Evolutionary conservation across 352 stramenopile genomes (phyloP).

Genomic region (Phytophthora lateralis): DNA sequence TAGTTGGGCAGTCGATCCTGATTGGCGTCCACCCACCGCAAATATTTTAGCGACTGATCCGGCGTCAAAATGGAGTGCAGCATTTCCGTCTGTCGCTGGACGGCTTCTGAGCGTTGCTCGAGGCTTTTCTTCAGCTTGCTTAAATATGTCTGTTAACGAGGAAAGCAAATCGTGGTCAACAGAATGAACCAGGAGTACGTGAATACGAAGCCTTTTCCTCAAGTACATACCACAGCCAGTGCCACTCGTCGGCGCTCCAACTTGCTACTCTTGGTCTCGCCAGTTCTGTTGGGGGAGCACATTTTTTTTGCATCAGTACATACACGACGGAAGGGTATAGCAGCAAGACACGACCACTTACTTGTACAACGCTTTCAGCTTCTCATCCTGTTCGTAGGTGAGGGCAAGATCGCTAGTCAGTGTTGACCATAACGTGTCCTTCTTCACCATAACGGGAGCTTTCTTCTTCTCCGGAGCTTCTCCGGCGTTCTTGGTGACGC

Average conservation of each 20-base stretch:
- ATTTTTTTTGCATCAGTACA: slow-evolving; percentile 7
- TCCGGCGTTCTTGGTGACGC: slow-evolving; percentile 44
- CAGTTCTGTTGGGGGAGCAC: slow-evolving; percentile 42
- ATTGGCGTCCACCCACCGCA: slow-evolving; percentile 84
- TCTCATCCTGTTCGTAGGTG: slow-evolving; percentile 91
- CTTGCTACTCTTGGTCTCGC: slow-evolving; percentile 85
- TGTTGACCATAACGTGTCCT: slow-evolving; percentile 84
- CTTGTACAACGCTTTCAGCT: slow-evolving; percentile 90
- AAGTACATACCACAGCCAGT: slow-evolving; percentile 72
- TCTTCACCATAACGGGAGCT: slow-evolving; percentile 67
- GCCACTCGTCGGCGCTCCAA: slow-evolving; percentile 80
- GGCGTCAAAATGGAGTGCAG: slow-evolving; percentile 87
- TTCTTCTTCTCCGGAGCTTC: slow-evolving; percentile 76
- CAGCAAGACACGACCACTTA: slow-evolving; percentile 27
- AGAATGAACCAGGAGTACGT: not conserved
- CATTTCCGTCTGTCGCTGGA: slow-evolving; percentile 81
- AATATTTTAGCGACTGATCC: slow-evolving; percentile 83
- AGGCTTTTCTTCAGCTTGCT: slow-evolving; percentile 87
- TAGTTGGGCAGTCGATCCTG: slow-evolving; percentile 69
- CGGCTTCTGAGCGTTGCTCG: slow-evolving; percentile 76
- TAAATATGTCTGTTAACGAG: slow-evolving; percentile 77
- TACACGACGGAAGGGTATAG: not conserved
- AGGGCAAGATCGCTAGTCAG: slow-evolving; percentile 78
- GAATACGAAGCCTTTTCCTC: not conserved
- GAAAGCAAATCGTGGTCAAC: not conserved